phyloP scores from a whole-genome alignment of 257 asterid genomes.

The Haberlea rhodopensis region DNA sequence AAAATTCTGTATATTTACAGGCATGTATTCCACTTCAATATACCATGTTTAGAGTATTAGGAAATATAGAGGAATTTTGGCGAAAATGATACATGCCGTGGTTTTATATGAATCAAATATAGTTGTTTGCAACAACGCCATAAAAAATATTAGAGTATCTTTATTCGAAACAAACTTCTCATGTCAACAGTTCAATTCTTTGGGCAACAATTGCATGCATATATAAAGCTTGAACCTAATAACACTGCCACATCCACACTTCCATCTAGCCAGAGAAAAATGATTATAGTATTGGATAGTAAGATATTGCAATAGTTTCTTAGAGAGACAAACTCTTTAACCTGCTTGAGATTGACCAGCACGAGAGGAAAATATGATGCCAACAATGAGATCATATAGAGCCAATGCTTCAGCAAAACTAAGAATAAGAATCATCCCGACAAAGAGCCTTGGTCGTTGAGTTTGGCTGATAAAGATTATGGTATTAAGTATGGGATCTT shows the following conservation, averaged over 20 bases:
- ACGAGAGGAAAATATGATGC: too few relatives aligned
- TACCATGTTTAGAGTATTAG: too few relatives aligned
- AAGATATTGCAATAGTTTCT: too few relatives aligned
- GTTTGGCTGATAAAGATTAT: conserved; percentile 22
- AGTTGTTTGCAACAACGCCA: conserved; percentile 19
- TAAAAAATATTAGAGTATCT: conserved; percentile 15
- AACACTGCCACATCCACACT: conserved; percentile 30
- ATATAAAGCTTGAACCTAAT: conserved; percentile 24
- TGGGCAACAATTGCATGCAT: too few relatives aligned
- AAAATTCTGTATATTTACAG: too few relatives aligned
- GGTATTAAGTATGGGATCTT: conserved; percentile 4
- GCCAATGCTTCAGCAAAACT: too few relatives aligned
- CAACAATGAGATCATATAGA: too few relatives aligned
- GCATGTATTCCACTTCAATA: too few relatives aligned
- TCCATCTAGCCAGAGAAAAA: too few relatives aligned
- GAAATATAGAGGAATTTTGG: conserved; percentile 14
- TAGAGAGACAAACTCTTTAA: too few relatives aligned
- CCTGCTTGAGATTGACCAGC: too few relatives aligned
- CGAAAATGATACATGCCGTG: conserved; percentile 25
- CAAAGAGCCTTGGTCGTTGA: conserved; percentile 80
- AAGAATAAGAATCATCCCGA: conserved; percentile 81
- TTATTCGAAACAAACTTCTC: conserved; percentile 40
- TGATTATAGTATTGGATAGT: too few relatives aligned
- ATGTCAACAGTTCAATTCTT: conserved; percentile 24
- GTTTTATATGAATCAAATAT: conserved; percentile 28